phyloP scores from a whole-genome alignment of 495 filamentous ascomycete genomes.

The Hypoxylon subgilvum region DNA sequence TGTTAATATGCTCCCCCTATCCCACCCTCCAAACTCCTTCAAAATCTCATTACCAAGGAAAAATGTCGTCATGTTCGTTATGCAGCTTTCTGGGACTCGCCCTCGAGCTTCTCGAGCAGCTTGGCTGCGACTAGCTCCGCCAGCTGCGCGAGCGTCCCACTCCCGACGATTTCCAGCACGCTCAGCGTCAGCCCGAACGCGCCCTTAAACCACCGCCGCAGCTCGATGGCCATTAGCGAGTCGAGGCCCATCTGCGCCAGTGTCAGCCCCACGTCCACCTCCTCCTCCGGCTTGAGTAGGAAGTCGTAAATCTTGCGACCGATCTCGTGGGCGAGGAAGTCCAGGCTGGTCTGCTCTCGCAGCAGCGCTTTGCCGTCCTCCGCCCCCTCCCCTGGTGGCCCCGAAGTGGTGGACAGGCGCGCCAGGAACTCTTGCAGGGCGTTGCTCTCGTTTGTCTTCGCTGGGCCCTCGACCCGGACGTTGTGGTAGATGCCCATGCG shows the following conservation, averaged over 20 bases:
- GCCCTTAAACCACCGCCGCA: constrained; percentile 43
- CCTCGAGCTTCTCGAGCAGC: constrained; percentile 25
- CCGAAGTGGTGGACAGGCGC: constrained; percentile 3
- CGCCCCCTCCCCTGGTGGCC: too few relatives aligned
- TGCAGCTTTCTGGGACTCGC: constrained; percentile 5
- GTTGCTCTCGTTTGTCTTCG: constrained; percentile 19
- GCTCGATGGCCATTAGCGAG: constrained; percentile 49
- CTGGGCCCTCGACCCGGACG: constrained; percentile 3
- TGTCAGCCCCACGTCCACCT: constrained; percentile 36
- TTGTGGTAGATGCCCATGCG: constrained; percentile 50
- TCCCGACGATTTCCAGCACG: constrained; percentile 48
- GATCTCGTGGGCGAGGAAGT: constrained; percentile 42
- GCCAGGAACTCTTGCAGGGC: constrained; percentile 36
- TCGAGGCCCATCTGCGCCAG: constrained; percentile 47
- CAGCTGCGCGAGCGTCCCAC: constrained; percentile 39
- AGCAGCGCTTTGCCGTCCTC: constrained; percentile 23
- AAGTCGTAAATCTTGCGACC: constrained; percentile 44
- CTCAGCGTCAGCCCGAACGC: constrained; percentile 41
- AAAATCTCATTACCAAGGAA: background rate
- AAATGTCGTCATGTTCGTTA: too few relatives aligned
- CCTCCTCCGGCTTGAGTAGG: constrained; percentile 41
- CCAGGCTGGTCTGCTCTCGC: constrained; percentile 24
- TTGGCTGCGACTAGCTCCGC: constrained; percentile 36
- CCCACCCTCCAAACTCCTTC: background rate
- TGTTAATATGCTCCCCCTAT: background rate